Percentiles rank a stretch among this genome's conserved stretches.
phyloP scores from a whole-genome alignment of 345 rosid genomes.

The Raphanus sativus region DNA sequence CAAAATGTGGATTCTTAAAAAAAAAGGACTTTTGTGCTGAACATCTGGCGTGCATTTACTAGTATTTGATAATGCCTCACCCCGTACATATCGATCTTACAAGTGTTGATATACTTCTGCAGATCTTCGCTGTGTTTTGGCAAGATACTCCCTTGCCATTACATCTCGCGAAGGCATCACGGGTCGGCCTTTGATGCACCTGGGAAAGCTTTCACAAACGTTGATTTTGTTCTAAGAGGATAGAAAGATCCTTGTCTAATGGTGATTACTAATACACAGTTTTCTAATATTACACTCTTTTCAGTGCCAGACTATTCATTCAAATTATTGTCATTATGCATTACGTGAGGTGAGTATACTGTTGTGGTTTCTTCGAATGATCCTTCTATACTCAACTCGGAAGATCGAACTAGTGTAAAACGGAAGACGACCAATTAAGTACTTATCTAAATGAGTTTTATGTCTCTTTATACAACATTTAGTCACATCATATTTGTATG shows the following conservation, averaged over 20 bases:
- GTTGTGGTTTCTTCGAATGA: not conserved
- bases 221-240: not conserved
- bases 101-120: not conserved
- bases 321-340: not conserved
- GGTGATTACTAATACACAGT: not conserved
- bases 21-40: not conserved
- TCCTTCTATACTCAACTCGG: not conserved
- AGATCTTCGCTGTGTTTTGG: not conserved
- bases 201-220: not conserved
- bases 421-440: not conserved
- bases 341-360: not conserved
- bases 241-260: not conserved
- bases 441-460: not conserved
- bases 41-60: not conserved
- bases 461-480: not conserved
- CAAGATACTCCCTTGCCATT: not conserved
- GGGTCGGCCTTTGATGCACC: not conserved
- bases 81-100: not conserved
- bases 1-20: not conserved
- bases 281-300: not conserved
- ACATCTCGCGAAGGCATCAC: not conserved
- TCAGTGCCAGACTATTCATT: not conserved
- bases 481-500: not conserved
- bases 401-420: not conserved
- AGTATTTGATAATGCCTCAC: not conserved